These are phyloP conservation scores for Chimonanthus praecox DNA, from an alignment of 164 flowering plant species.

Conservation along the genomic window DNA sequence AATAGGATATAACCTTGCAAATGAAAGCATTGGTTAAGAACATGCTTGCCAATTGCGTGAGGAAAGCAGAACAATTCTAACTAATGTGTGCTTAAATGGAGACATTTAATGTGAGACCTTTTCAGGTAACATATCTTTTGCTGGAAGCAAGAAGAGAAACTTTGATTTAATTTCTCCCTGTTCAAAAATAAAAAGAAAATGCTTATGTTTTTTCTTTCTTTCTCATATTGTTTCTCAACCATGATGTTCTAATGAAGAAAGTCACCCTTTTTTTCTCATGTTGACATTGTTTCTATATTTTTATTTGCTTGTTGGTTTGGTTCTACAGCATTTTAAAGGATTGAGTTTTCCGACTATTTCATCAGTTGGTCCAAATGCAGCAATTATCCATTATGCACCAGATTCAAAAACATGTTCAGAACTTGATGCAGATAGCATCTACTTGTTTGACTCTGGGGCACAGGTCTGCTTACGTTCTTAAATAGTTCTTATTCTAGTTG, in stretches of 20 bases:
- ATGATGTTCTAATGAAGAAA: neutral
- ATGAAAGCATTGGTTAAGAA: too few species aligned
- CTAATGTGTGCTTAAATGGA: neutral
- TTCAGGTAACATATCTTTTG: neutral
- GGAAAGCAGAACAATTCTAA: neutral
- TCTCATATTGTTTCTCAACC: neutral
- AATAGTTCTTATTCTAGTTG: neutral
- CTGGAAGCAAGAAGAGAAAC: neutral
- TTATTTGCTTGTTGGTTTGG: neutral
- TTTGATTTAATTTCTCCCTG: neutral
- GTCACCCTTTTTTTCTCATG: neutral
- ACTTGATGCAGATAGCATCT: constrained; percentile 74
- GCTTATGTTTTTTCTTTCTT: neutral
- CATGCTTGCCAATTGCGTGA: too few species aligned
- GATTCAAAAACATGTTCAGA: constrained; percentile 70
- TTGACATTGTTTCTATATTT: neutral
- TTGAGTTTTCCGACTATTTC: constrained; percentile 97
- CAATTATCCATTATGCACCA: constrained; percentile 85
- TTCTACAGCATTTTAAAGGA: constrained; percentile 80
- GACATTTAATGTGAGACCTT: neutral
- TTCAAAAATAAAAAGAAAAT: too few species aligned
- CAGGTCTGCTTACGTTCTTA: constrained; percentile 52
- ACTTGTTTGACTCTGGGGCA: constrained; percentile 92
- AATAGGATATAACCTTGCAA: too few species aligned
- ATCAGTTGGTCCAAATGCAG: constrained; percentile 96